Evolutionary conservation across 1,139 yeast species (phyloP), one percentile per base, ranked within the genome.

Genomic region (Suhomyces atakaporum): DNA sequence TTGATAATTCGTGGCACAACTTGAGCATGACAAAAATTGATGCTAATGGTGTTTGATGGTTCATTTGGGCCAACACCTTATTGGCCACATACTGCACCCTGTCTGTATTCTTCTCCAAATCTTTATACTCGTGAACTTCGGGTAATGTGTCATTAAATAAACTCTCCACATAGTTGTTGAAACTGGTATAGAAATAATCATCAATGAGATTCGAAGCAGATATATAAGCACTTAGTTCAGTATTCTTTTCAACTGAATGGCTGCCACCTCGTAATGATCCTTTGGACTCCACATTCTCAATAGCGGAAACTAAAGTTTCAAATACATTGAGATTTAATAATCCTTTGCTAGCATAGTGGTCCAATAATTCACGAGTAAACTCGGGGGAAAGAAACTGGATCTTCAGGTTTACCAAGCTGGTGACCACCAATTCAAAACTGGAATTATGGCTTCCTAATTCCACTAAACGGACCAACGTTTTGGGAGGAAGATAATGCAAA

Each of bases 91-190:
- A 22, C 38, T 67, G 73, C 4, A 69, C 52, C 19, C 63, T 45
- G 28, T 61, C 61, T 15, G 68, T 43, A 43, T 56, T 67, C 28
- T 50, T 48, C 22, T 69, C 66, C 25, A 54, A 40, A 39, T 66
- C 48, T 35, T 55, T 41, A 47, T 59, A 68, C 43, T 69, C 73
- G 44, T 71, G 76, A 3, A 60, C 57, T 18, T 47, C 44, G 0
- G 74, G 75, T 8, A 56, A 51, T 1, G 43, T 36, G 3, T 60
- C 59, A 3, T 40, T 45, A 41, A 56, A 70, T 10, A 68, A 38
- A 3, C 45, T 37, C 35, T 69, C 72, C 8, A 69, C 47, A 37
- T 65, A 62, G 7, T 29, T 31, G 14, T 62, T 56, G 35, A 56
- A 54, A 4, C 35, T 33, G 3, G 23, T 11, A 37, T 54, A 60